Percentiles rank a stretch among this genome's conserved stretches.
Conservation (phyloP, 2,329 filamentous ascomycete genomes). For the Xylariales sp. region DNA sequence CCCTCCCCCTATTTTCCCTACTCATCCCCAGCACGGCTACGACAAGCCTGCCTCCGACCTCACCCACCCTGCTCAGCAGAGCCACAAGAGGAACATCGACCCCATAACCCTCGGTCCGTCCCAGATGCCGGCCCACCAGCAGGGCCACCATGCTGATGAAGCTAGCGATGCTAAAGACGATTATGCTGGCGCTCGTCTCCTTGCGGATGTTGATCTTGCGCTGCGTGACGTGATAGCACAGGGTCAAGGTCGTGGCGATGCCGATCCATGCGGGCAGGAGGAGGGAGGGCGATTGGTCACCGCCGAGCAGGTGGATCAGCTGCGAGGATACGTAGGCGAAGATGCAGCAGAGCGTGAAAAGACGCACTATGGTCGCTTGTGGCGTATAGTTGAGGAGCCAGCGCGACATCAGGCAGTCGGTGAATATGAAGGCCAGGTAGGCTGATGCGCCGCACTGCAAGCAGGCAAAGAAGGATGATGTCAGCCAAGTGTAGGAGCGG, state of each 20-base stretch:
- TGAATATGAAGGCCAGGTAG: conserved; percentile 78
- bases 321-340: conserved; percentile 73
- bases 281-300: conserved; percentile 64
- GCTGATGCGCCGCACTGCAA: conserved; percentile 68
- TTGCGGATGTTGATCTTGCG: conserved; percentile 76
- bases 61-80: conserved; percentile 19
- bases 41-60: conserved; percentile 8
- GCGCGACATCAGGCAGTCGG: conserved; percentile 78
- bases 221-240: conserved; percentile 72
- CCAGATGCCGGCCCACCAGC: conserved; percentile 60
- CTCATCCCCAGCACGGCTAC: conserved; percentile 9
- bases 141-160: conserved; percentile 71
- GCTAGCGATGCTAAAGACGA: conserved; percentile 70
- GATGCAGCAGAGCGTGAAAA: conserved; percentile 68
- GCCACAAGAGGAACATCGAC: conserved; percentile 54
- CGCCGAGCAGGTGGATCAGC: conserved; percentile 65
- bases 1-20: too few species aligned
- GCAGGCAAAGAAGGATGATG: neutral
- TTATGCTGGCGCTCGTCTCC: conserved; percentile 72
- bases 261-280: conserved; percentile 74
- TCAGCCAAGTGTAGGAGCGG: neutral
- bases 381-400: conserved; percentile 85
- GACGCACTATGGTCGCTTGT: conserved; percentile 72
- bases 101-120: conserved; percentile 50
- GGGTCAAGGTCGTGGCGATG: conserved; percentile 69